A percentile compares a stretch with the other conserved stretches of the same genome.
Evolutionary conservation across 768 basidiomycete genomes (phyloP).

Genomic region (Galerina marginata): DNA sequence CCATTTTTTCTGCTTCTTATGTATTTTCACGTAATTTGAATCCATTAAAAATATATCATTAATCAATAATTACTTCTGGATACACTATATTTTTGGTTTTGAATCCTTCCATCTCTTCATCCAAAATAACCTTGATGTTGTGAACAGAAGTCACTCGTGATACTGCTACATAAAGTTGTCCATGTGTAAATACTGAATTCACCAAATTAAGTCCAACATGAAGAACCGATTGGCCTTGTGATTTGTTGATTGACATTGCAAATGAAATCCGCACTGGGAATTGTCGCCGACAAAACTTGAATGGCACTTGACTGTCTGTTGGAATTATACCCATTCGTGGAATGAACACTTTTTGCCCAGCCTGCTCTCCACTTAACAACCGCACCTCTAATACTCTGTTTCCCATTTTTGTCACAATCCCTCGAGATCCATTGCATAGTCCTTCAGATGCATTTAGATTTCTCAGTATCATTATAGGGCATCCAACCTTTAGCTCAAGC

Average conservation of each 20-base stretch:
- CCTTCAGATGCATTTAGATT: slow-evolving; percentile 45
- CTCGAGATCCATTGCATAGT: slow-evolving; percentile 44
- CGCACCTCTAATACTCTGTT: slow-evolving; percentile 39
- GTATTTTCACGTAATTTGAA: too few relatives aligned
- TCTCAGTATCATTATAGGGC: slow-evolving; percentile 47
- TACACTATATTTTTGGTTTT: slow-evolving; percentile 5
- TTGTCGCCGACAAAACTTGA: slow-evolving; percentile 39
- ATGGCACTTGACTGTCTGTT: slow-evolving; percentile 30
- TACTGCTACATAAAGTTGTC: slow-evolving; percentile 39
- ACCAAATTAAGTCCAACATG: slow-evolving; percentile 11
- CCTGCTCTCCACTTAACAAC: slow-evolving; percentile 41
- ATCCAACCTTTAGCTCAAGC: slow-evolving; percentile 36
- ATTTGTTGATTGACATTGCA: slow-evolving; percentile 54
- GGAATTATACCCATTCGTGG: slow-evolving; percentile 42
- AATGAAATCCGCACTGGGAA: slow-evolving; percentile 51
- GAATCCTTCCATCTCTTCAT: background rate
- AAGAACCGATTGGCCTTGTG: slow-evolving; percentile 51
- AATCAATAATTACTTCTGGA: slow-evolving; percentile 7
- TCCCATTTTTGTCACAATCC: slow-evolving; percentile 29
- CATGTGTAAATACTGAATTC: slow-evolving; percentile 45
- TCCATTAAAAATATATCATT: background rate
- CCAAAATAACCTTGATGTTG: slow-evolving; percentile 6
- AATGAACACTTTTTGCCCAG: slow-evolving; percentile 41
- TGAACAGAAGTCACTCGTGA: slow-evolving; percentile 3
- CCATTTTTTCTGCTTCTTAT: too few relatives aligned